A percentile compares a stretch with the other conserved stretches of the same genome.
These are phyloP conservation scores for Botrytis elliptica DNA, from an alignment of 2,329 filamentous ascomycete species.

Conservation along the genomic window DNA sequence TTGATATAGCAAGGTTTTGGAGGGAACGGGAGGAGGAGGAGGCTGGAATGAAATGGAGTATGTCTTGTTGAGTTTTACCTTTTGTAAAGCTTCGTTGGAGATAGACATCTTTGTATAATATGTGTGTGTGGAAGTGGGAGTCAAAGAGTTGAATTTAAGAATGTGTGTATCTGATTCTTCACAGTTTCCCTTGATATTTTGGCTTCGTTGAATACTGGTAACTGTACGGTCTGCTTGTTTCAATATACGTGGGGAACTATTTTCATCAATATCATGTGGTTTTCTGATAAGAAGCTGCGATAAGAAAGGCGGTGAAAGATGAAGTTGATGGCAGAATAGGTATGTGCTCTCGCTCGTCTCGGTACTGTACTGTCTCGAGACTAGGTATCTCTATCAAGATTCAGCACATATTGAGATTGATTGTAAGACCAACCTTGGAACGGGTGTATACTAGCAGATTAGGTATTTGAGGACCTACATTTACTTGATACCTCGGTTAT, in stretches of 20 bases:
- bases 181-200: not conserved
- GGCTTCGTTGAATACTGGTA: not conserved
- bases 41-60: not conserved
- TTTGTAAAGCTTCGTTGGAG: slow-evolving; percentile 88
- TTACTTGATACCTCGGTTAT: not conserved
- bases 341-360: not conserved
- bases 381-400: too few relatives aligned
- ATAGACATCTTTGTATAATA: slow-evolving; percentile 69
- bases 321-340: not conserved
- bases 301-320: slow-evolving; percentile 2
- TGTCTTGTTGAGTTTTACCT: slow-evolving; percentile 54
- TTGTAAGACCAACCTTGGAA: too few relatives aligned
- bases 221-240: not conserved
- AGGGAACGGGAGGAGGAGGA: not conserved
- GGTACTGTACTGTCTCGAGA: not conserved
- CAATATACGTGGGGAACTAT: slow-evolving; percentile 1
- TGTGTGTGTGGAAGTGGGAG: not conserved
- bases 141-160: not conserved
- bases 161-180: not conserved
- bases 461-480: not conserved
- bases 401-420: too few relatives aligned
- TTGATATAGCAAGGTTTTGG: slow-evolving; percentile 2
- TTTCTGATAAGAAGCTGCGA: not conserved
- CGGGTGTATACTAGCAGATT: too few relatives aligned
- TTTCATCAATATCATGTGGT: slow-evolving; percentile 18